A percentile compares a stretch with the other conserved stretches of the same genome.
These are phyloP conservation scores for Talaromyces amestolkiae DNA, from an alignment of 2,329 filamentous ascomycete genomes.

Conservation along the genomic window DNA sequence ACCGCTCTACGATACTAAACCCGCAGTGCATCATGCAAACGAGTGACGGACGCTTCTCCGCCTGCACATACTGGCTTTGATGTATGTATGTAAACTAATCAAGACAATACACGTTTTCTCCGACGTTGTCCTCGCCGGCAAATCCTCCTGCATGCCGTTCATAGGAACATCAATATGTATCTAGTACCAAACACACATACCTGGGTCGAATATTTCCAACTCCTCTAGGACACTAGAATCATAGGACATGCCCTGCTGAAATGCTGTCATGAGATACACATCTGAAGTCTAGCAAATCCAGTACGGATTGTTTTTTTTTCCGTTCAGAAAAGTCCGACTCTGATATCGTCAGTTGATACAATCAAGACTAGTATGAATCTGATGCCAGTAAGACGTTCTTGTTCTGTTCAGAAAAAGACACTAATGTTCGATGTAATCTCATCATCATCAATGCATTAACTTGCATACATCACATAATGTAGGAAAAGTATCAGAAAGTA, in stretches of 20 bases:
- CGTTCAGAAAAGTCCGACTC: no score
- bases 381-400: background rate
- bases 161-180: background rate
- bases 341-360: background rate
- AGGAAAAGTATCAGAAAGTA: conserved; percentile 1
- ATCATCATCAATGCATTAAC: conserved; percentile 11
- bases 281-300: background rate
- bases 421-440: background rate
- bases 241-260: background rate
- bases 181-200: background rate
- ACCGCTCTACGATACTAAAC: background rate
- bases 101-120: background rate
- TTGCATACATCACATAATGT: conserved; percentile 12
- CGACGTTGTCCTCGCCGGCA: background rate
- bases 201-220: background rate
- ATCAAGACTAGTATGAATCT: background rate
- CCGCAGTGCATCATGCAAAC: background rate
- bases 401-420: background rate
- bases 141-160: background rate
- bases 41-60: background rate
- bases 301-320: background rate
- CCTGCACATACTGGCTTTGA: background rate
- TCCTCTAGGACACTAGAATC: background rate
- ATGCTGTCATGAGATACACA: background rate
- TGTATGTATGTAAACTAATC: background rate